A percentile compares a stretch with the other conserved stretches of the same genome.
Conservation (phyloP, 352 stramenopile genomes). For the Globisporangium cylindrosporum region DNA sequence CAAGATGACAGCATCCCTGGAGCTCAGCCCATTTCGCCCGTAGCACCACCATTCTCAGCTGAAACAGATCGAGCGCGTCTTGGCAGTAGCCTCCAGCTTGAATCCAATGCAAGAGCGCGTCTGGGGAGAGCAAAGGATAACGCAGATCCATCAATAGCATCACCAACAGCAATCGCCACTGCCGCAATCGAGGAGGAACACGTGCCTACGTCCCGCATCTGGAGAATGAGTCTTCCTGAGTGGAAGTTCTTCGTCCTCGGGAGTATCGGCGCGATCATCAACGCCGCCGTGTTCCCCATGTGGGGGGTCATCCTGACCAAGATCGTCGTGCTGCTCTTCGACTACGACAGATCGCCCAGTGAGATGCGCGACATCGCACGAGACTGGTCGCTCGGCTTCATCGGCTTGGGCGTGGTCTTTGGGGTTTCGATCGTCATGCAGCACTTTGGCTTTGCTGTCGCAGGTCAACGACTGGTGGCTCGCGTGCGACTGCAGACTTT, state of each 20-base stretch:
- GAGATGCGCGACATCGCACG: constrained; percentile 39
- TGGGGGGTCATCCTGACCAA: constrained; percentile 53
- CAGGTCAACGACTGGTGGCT: constrained; percentile 42
- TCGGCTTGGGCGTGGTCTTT: constrained; percentile 38
- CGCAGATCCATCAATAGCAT: not conserved
- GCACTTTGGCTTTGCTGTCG: constrained; percentile 53
- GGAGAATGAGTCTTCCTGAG: constrained; percentile 42
- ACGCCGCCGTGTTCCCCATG: constrained; percentile 42
- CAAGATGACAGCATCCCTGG: not conserved
- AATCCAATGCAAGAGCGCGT: not conserved
- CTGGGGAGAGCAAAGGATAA: not conserved
- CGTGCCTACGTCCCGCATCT: constrained; percentile 36
- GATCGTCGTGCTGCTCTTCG: constrained; percentile 51
- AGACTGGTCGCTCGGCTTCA: constrained; percentile 35
- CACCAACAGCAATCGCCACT: not conserved
- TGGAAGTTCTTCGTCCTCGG: constrained; percentile 48
- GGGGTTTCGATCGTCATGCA: constrained; percentile 40
- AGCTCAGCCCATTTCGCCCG: not conserved
- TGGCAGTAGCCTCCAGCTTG: not conserved
- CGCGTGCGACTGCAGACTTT: constrained; percentile 47
- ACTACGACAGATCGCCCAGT: constrained; percentile 31
- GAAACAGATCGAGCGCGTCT: not conserved
- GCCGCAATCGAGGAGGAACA: constrained; percentile 19
- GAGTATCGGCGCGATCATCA: constrained; percentile 34
- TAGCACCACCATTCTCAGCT: not conserved